Conservation (phyloP, 495 filamentous ascomycete genomes). For the Xylaria curta region DNA sequence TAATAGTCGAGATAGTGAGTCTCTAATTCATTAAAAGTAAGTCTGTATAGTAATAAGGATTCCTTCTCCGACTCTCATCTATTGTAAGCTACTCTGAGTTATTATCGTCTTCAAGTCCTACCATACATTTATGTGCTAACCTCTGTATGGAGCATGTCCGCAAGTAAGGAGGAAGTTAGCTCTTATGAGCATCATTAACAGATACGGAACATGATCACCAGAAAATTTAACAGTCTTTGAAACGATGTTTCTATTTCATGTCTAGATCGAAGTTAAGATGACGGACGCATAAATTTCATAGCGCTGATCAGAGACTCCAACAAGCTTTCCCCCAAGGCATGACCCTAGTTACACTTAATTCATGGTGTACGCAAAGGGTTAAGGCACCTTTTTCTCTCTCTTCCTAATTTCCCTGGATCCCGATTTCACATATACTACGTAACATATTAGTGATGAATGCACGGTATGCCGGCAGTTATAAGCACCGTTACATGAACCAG, state of each 20-base stretch:
- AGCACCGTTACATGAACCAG: not conserved
- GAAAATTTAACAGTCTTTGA: not conserved
- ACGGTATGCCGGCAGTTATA: not conserved
- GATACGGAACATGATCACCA: not conserved
- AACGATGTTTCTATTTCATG: not conserved
- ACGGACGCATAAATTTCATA: not conserved
- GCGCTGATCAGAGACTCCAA: conserved; percentile 1
- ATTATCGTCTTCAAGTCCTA: too few relatives aligned
- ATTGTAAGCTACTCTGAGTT: too few relatives aligned
- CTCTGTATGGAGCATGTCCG: not conserved
- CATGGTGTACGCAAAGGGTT: not conserved
- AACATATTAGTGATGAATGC: not conserved
- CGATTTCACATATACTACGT: not conserved
- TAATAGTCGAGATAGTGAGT: not conserved
- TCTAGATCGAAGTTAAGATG: not conserved
- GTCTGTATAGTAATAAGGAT: too few relatives aligned
- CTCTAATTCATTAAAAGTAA: too few relatives aligned
- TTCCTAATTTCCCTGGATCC: not conserved
- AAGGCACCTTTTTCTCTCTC: not conserved
- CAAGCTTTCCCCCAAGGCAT: not conserved
- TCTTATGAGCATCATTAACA: not conserved
- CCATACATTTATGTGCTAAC: too few relatives aligned
- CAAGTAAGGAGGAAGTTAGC: not conserved
- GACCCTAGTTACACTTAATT: not conserved
- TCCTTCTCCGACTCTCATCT: too few relatives aligned